Evolutionary conservation across 2,329 filamentous ascomycete genomes (phyloP).

Genomic region (Lasiodiplodia sp.): DNA sequence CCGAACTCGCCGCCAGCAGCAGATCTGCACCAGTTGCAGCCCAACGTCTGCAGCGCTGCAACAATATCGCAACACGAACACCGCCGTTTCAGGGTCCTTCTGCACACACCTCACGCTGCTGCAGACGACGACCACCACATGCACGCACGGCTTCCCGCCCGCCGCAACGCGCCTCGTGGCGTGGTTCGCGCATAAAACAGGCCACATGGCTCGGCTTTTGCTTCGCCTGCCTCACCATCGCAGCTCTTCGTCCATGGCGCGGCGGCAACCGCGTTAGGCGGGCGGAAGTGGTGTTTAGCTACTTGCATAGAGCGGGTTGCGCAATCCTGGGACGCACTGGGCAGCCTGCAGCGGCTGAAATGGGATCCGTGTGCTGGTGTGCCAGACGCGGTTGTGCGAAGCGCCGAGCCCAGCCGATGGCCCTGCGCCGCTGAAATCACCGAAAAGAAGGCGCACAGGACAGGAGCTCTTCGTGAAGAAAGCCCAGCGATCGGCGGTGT

Average conservation of each 20-base stretch:
- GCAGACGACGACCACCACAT: conserved; percentile 6
- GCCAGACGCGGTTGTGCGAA: conserved; percentile 14
- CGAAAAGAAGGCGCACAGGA: conserved; percentile 20
- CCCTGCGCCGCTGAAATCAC: conserved; percentile 26
- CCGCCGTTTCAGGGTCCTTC: conserved; percentile 25
- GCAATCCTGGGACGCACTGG: conserved; percentile 27
- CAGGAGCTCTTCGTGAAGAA: conserved; percentile 25
- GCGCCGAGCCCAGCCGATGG: conserved; percentile 20
- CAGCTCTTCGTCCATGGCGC: conserved; percentile 11
- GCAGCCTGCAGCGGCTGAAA: conserved; percentile 6
- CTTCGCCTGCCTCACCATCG: conserved; percentile 16
- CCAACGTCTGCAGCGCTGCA: conserved; percentile 22
- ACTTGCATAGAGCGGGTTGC: conserved; percentile 24
- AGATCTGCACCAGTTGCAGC: conserved; percentile 27
- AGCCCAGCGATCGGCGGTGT: conserved; percentile 22
- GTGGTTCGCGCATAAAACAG: conserved; percentile 6
- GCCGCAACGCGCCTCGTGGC: conserved; percentile 4
- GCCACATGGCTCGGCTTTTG: conserved; percentile 12
- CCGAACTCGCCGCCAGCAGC: conserved; percentile 13
- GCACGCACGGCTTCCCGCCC: conserved; percentile 7
- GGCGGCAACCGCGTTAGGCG: conserved; percentile 1
- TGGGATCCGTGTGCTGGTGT: conserved; percentile 16
- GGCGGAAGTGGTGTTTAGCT: conserved; percentile 21
- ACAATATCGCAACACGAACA: conserved; percentile 29
- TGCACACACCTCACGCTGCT: background rate